Percentiles rank a stretch among this genome's conserved stretches.
Evolutionary conservation across 2,329 filamentous ascomycete genomes (phyloP).

Genomic region (Fusarium subglutinans): DNA sequence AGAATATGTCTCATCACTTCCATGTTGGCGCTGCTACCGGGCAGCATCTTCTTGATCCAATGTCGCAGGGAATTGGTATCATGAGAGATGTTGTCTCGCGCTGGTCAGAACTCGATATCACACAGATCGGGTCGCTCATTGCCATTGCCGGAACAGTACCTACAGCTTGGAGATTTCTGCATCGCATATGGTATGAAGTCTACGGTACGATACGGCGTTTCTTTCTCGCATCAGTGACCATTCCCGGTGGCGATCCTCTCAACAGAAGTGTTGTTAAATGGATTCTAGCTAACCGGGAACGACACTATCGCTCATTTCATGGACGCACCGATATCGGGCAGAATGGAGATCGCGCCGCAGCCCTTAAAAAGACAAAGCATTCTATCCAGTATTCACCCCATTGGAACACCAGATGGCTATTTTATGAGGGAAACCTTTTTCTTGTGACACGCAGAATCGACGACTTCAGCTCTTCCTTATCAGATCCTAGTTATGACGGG

Average conservation of each 20-base stretch:
- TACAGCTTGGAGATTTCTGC: slow-evolving; percentile 51
- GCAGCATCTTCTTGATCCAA: slow-evolving; percentile 42
- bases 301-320: slow-evolving; percentile 54
- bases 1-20: slow-evolving; percentile 36
- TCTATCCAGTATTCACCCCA: slow-evolving; percentile 57
- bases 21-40: slow-evolving; percentile 30
- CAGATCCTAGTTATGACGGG: slow-evolving; percentile 56
- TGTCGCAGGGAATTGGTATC: slow-evolving; percentile 47
- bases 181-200: slow-evolving; percentile 48
- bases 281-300: slow-evolving; percentile 53
- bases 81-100: slow-evolving; percentile 50
- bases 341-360: slow-evolving; percentile 49
- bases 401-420: slow-evolving; percentile 59
- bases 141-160: slow-evolving; percentile 55
- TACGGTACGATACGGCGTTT: slow-evolving; percentile 54
- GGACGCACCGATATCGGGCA: slow-evolving; percentile 53
- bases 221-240: slow-evolving; percentile 55
- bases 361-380: slow-evolving; percentile 53
- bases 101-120: slow-evolving; percentile 58
- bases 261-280: slow-evolving; percentile 57
- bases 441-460: slow-evolving; percentile 54
- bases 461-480: slow-evolving; percentile 48
- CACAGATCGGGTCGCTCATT: slow-evolving; percentile 55
- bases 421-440: slow-evolving; percentile 57
- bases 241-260: slow-evolving; percentile 56